Conservation (phyloP, 2,329 filamentous ascomycete species). For the Colletotrichum cuscutae region DNA sequence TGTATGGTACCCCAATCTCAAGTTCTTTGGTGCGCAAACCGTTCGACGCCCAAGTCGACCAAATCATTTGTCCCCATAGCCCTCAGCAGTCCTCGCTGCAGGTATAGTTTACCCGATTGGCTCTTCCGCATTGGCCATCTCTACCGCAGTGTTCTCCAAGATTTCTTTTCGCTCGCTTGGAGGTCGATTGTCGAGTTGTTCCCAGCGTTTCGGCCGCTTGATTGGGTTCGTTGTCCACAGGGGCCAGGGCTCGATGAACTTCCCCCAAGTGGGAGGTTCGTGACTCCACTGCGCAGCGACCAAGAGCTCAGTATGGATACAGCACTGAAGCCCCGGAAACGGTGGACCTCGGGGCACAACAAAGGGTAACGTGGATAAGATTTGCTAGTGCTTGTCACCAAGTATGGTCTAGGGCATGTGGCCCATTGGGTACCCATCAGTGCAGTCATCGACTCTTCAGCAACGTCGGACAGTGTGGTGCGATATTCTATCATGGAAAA, state of each 20-base stretch:
- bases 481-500: no score
- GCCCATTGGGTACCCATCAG: neutral
- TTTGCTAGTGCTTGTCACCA: neutral
- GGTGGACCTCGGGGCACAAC: neutral
- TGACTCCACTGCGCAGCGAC: neutral
- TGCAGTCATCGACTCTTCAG: neutral
- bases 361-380: neutral
- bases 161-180: neutral
- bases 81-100: no score
- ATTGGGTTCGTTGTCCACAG: slow-evolving; percentile 5
- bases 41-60: no score
- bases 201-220: slow-evolving; percentile 12
- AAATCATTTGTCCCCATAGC: neutral
- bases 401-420: neutral
- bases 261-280: slow-evolving; percentile 18
- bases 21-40: no score
- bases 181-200: neutral
- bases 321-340: neutral
- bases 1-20: neutral
- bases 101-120: neutral
- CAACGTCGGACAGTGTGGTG: neutral
- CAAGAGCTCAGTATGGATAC: neutral
- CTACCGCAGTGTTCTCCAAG: neutral
- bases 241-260: slow-evolving; percentile 17
- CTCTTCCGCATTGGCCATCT: neutral